phyloP scores from a whole-genome alignment of 345 rosid species.

The Raphanus raphanistrum region DNA sequence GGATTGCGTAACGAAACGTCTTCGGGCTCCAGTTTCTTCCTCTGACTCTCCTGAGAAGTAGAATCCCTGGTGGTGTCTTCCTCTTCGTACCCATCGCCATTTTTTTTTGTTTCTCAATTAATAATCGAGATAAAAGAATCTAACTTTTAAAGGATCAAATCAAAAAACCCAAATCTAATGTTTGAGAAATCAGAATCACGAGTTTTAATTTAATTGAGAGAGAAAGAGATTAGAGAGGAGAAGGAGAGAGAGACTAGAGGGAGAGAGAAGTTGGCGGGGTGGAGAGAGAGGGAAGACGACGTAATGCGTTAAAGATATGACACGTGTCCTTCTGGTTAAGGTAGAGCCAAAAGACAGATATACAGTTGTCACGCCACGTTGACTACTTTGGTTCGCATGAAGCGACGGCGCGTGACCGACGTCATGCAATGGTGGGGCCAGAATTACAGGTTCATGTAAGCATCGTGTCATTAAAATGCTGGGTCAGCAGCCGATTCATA shows the following conservation, averaged over 20 bases:
- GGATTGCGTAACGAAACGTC: slow-evolving; percentile 63
- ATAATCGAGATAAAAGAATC: not conserved
- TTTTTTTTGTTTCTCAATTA: not conserved
- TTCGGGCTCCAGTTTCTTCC: slow-evolving; percentile 67
- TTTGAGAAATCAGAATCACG: slow-evolving; percentile 28
- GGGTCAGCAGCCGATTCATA: not conserved
- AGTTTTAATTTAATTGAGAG: slow-evolving; percentile 25
- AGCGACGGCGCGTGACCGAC: slow-evolving; percentile 38
- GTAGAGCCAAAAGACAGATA: slow-evolving; percentile 40
- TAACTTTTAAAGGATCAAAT: slow-evolving; percentile 7
- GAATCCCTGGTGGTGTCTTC: slow-evolving; percentile 72
- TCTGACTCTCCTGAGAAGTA: slow-evolving; percentile 53
- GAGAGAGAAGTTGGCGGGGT: slow-evolving; percentile 15
- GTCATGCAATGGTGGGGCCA: slow-evolving; percentile 1
- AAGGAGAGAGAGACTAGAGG: slow-evolving; percentile 67
- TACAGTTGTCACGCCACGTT: slow-evolving; percentile 51
- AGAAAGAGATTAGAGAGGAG: not conserved
- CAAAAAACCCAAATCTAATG: slow-evolving; percentile 17
- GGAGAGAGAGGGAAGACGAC: slow-evolving; percentile 19
- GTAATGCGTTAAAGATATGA: slow-evolving; percentile 11
- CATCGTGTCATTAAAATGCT: not conserved
- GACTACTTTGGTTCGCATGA: slow-evolving; percentile 2
- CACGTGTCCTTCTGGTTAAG: slow-evolving; percentile 35
- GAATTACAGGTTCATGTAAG: not conserved
- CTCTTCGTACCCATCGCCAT: slow-evolving; percentile 51